Base-by-base conservation (phyloP, 1,284 basidiomycete genomes). In the Malassezia pachydermatis region DNA sequence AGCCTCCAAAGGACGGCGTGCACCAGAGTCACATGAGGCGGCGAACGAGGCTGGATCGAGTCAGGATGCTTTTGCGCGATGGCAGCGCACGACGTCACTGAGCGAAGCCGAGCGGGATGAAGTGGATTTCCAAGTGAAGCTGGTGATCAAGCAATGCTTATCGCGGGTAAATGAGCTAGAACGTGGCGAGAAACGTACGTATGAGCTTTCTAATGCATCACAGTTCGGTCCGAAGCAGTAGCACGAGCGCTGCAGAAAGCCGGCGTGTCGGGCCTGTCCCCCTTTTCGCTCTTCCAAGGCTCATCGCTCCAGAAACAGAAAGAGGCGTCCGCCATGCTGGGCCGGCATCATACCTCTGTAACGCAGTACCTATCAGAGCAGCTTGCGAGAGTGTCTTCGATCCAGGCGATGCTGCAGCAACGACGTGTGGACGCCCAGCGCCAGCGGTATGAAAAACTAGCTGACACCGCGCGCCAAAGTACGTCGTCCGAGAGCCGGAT, bases 91-190 rank as follows among this genome's bases (percentile, higher is more conserved):
- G 48, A 76, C 48, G 2, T 76, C 82, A 65, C 77, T 92, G 13
- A 81, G 80, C 20, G 87, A 90, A 62, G 80, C 84, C 54, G 86
- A 92, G 70, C 76, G 88, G 44, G 87, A 90, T 73, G 84, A 89
- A 72, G 84, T 92, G 53, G 88, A 92, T 75, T 76, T 88, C 56
- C 86, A 89, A 69, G 83, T 86, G 23, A 81, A 84, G 54, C 78
- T 86, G 51, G 82, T 88, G 43, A 76, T 92, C 49, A 80, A 81
- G 44, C 80, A 82, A 48, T 88, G 85, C 70, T 80, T 87, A 14
- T 83, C 88, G 55, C 78, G 84, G 54, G 83, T 92, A 19, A 82
- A 81, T 65, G 81, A 84, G 73, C 82, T 92, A 77, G 88, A 92
- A 67, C 76, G 76, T 19, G 75, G 87, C 13, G 88, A 92, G 74